Conservation (phyloP, 2,329 filamentous ascomycete species). For the Hysterium pulicare region DNA sequence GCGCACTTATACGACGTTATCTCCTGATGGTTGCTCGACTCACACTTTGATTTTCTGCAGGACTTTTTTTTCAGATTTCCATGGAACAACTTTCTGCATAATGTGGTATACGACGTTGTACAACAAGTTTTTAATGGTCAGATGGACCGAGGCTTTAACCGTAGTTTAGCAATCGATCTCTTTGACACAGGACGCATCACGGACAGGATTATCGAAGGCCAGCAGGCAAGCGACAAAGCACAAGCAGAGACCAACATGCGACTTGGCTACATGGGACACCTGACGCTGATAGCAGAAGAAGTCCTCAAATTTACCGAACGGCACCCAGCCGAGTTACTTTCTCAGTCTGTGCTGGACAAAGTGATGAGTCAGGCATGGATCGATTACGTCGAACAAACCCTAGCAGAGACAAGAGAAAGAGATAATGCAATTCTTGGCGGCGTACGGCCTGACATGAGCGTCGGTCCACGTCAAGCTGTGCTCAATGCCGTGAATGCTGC, state of each 20-base stretch:
- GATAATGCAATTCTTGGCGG: slow-evolving; percentile 98
- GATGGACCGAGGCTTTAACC: slow-evolving; percentile 94
- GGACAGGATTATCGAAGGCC: slow-evolving; percentile 85
- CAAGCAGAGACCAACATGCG: slow-evolving; percentile 82
- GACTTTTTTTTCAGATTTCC: slow-evolving; percentile 98
- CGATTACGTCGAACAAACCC: slow-evolving; percentile 86
- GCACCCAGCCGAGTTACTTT: slow-evolving; percentile 82
- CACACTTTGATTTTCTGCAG: slow-evolving; percentile 43
- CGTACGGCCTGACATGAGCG: slow-evolving; percentile 84
- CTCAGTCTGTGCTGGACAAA: slow-evolving; percentile 77
- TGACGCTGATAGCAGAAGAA: slow-evolving; percentile 95
- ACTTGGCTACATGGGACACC: slow-evolving; percentile 96
- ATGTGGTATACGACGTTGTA: slow-evolving; percentile 97
- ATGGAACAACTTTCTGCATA: slow-evolving; percentile 99
- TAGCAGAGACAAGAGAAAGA: slow-evolving; percentile 89
- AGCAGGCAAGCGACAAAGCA: slow-evolving; percentile 80
- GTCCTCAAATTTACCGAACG: slow-evolving; percentile 98
- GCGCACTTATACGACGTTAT: too few relatives aligned
- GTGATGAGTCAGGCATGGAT: slow-evolving; percentile 91
- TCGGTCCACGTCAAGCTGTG: slow-evolving; percentile 71
- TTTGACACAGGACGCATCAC: slow-evolving; percentile 91
- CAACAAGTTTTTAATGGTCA: slow-evolving; percentile 99
- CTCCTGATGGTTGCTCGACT: background rate
- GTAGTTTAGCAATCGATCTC: slow-evolving; percentile 81
- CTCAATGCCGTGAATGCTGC: slow-evolving; percentile 57